Percentiles rank a stretch among this genome's conserved stretches.
phyloP scores from a whole-genome alignment of 164 flowering plant genomes.

The Dillenia turbinata region DNA sequence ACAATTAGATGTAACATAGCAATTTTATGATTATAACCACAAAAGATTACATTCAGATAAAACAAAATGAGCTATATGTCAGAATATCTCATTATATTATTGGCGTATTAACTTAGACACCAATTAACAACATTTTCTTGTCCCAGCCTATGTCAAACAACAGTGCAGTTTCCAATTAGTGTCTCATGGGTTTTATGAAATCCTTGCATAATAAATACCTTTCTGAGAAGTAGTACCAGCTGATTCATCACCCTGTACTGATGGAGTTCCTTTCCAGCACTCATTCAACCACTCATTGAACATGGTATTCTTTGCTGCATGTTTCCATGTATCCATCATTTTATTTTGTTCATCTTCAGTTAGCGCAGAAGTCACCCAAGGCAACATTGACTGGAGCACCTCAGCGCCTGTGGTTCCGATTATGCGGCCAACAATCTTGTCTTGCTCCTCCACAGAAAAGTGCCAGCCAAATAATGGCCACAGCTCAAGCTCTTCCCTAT shows the following conservation, averaged over 20 bases:
- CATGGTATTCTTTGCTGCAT: constrained; percentile 94
- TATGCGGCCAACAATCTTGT: constrained; percentile 87
- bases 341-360: constrained; percentile 89
- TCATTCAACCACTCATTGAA: constrained; percentile 96
- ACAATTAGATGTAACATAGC: background rate
- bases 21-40: too few species aligned
- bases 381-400: constrained; percentile 93
- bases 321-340: constrained; percentile 95
- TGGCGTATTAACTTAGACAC: too few species aligned
- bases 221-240: constrained; percentile 33
- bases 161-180: too few species aligned
- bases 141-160: too few species aligned
- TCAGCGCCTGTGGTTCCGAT: constrained; percentile 98
- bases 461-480: constrained; percentile 92
- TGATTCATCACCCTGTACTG: constrained; percentile 26
- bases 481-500: constrained; percentile 84
- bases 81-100: too few species aligned
- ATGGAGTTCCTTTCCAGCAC: constrained; percentile 79
- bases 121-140: too few species aligned
- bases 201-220: constrained; percentile 33
- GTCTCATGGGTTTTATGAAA: background rate
- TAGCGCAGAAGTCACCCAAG: constrained; percentile 94
- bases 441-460: constrained; percentile 94
- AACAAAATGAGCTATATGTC: too few species aligned
- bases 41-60: too few species aligned